These are phyloP conservation scores for Bipolaris victoriae DNA, from an alignment of 2,329 filamentous ascomycete genomes.

Conservation along the genomic window DNA sequence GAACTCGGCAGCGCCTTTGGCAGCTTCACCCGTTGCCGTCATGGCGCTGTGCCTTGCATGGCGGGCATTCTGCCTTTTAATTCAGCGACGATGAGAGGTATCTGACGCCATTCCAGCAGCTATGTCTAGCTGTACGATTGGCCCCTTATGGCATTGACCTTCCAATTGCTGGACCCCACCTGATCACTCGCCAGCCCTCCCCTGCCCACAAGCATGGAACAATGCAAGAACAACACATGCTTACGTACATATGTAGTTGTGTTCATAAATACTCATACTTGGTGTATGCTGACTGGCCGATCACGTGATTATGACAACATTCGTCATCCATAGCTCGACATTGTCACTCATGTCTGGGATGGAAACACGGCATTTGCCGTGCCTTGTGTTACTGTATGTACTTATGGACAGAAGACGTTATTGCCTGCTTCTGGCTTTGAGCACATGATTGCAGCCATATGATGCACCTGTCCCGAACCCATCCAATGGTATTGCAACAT, in stretches of 20 bases:
- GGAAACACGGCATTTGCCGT: neutral
- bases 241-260: neutral
- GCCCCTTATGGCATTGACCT: neutral
- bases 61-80: neutral
- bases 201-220: constrained; percentile 8
- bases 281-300: neutral
- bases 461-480: neutral
- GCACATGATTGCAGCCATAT: too few species aligned
- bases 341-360: neutral
- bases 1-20: neutral
- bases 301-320: neutral
- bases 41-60: neutral
- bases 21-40: neutral
- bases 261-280: too few species aligned
- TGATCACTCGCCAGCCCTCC: constrained; percentile 4
- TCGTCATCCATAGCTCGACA: neutral
- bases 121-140: neutral
- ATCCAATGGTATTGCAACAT: neutral
- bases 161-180: constrained; percentile 6
- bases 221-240: constrained; percentile 16
- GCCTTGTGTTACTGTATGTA: too few species aligned
- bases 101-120: neutral
- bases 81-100: neutral
- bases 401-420: too few species aligned
- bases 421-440: too few species aligned